phyloP scores from a whole-genome alignment of 257 asterid genomes.

The Phtheirospermum japonicum region DNA sequence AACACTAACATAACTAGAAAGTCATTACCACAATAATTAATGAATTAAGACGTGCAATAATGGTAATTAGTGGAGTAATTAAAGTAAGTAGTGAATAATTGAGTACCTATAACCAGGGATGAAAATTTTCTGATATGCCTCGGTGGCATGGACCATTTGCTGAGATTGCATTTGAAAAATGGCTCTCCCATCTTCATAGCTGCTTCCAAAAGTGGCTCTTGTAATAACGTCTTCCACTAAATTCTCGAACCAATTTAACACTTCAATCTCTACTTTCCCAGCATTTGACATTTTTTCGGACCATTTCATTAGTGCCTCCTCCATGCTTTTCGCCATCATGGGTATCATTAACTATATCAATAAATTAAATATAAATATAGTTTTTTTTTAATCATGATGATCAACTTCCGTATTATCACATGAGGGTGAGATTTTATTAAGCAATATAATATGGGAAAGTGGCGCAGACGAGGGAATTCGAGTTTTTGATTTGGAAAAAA shows the following conservation, averaged over 20 bases:
- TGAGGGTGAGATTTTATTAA: too few relatives aligned
- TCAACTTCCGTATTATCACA: too few relatives aligned
- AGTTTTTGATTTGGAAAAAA: background rate
- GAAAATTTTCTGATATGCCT: slow-evolving; percentile 67
- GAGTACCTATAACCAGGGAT: slow-evolving; percentile 81
- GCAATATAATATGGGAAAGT: too few relatives aligned
- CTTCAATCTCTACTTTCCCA: slow-evolving; percentile 66
- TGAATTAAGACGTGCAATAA: too few relatives aligned
- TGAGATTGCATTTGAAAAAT: slow-evolving; percentile 73
- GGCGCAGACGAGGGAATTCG: too few relatives aligned
- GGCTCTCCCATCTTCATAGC: slow-evolving; percentile 71
- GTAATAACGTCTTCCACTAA: slow-evolving; percentile 73
- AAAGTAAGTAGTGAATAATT: slow-evolving; percentile 12
- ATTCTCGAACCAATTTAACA: slow-evolving; percentile 60
- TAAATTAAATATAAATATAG: background rate
- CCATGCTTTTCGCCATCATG: slow-evolving; percentile 64
- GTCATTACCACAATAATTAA: too few relatives aligned
- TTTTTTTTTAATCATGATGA: too few relatives aligned
- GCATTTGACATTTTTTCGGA: slow-evolving; percentile 40
- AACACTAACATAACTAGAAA: too few relatives aligned
- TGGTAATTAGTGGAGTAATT: background rate
- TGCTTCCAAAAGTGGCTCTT: slow-evolving; percentile 67
- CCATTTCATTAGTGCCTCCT: slow-evolving; percentile 56
- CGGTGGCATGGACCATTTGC: slow-evolving; percentile 77
- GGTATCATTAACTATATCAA: slow-evolving; percentile 68